Evolutionary conservation across 805 yeast species (phyloP), one percentile per base, ranked within the genome.

Genomic region (Helenozyma baotianmanensis): DNA sequence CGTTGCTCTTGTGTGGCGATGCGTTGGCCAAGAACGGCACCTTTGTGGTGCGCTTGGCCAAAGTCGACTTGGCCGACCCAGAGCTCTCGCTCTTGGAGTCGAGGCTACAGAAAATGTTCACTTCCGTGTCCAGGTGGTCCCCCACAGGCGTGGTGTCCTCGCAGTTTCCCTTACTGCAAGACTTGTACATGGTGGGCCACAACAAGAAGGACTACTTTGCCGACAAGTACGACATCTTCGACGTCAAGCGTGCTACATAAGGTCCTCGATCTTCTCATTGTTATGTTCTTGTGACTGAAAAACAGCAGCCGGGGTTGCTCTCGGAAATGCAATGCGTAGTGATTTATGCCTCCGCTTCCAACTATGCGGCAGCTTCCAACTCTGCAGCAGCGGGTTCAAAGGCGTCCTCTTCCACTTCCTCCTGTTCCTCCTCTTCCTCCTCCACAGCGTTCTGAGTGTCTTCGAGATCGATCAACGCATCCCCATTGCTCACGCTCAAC

Each of bases 1-100:
- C 67, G 2, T 43, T 64, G 21, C 37, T 61, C 3, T 39, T 65
- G 12, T 42, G 54, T 9, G 56, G 64, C 29, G 49, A 48, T 1
- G 33, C 54, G 1, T 46, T 66, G 38, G 47, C 40, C 25, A 50
- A 55, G 10, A 45, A 45, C 2, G 71, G 71, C 1, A 52, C 45
- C 1, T 42, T 64, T 25, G 56, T 66, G 6, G 32, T 61, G 5
- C 42, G 69, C 28, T 34, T 66, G 16, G 34, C 55, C 8, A 26
- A 31, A 8, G 56, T 60, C 1, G 47, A 56, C 25, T 16, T 36
- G 4, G 35, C 40, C 3, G 67, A 66, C 36, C 47, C 54, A 1
- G 69, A 62, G 34, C 31, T 62, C 24, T 42, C 25, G 5, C 27
- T 62, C 3, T 46, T 63, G 9, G 40, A 47, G 10, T 28, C 36